Evolutionary conservation across 371 early-diverging fungal genomes (phyloP), one percentile per base, ranked within the genome.

Genomic region (Actinomortierella ambigua): DNA sequence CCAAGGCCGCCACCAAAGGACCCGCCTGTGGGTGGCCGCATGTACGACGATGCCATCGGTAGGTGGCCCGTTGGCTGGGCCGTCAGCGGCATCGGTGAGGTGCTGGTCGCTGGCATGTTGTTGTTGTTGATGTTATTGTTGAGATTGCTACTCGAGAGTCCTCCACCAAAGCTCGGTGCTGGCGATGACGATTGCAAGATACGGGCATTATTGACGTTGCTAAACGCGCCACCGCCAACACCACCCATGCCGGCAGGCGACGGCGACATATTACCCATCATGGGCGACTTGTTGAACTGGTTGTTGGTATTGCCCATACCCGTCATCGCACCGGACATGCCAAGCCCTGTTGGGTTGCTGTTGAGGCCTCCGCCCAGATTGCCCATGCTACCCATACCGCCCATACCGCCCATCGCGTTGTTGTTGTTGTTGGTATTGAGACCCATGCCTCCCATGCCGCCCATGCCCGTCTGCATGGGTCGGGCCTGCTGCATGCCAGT

Each of bases 1-100:
- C 54, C 50, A 15, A 65, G 46, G 11, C 65, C 65, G 24, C 50
- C 28, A 28, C 29, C 28, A n/a, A 53, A 26, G 11, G 18, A 40
- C 15, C 24, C 41, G 20, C 41, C 40, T 40, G 73, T 66, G 5
- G 73, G 73, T 2, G 73, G 67, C 5, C 73, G 67, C 73, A 66
- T 66, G 55, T 73, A 73, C 15, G 73, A 66, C 24, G 73, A 73
- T 2, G 73, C 59, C 73, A 73, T 73, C 15, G 73, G 73, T 14
- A 73, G 59, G 29, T 73, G 55, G 13, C 73, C 73, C 15, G 73
- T 73, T 1, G 67, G 28, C 52, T 73, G 73, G 1, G 55, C 53
- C 29, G 66, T 66, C n/a, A 73, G 51, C 2, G 73, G 73, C 8
- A 68, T 62, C 53, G 68, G 14, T 3, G 61, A 29, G 18, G n/a